Evolutionary conservation across 2,329 filamentous ascomycete species (phyloP).

Genomic region (Cucurbitaria berberidis): DNA sequence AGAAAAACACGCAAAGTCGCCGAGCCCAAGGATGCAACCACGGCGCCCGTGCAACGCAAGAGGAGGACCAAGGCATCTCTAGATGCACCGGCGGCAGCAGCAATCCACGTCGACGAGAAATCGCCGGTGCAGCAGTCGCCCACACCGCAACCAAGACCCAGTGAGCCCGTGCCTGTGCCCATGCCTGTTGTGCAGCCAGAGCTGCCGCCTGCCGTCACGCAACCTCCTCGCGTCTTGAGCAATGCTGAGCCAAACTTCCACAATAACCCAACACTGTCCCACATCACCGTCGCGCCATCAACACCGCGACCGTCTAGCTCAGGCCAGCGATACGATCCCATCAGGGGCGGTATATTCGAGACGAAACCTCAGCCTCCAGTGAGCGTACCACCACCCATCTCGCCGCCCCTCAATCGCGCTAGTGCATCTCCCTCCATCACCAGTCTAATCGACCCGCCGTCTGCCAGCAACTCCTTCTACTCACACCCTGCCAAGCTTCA

Average conservation of each 20-base stretch:
- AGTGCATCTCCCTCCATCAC: constrained; percentile 91
- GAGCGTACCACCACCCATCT: constrained; percentile 54
- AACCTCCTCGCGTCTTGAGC: constrained; percentile 43
- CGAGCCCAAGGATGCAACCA: constrained; percentile 57
- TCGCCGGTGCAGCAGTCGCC: constrained; percentile 29
- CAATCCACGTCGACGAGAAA: constrained; percentile 34
- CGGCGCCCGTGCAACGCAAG: constrained; percentile 56
- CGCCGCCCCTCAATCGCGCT: constrained; percentile 69
- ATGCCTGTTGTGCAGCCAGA: constrained; percentile 34
- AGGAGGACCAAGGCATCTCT: constrained; percentile 52
- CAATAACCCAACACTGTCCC: constrained; percentile 45
- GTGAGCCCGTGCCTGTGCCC: constrained; percentile 31
- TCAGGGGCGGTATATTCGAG: constrained; percentile 67
- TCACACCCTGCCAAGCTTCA: constrained; percentile 41
- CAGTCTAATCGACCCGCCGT: constrained; percentile 79
- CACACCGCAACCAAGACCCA: constrained; percentile 38
- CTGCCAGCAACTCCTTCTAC: constrained; percentile 47
- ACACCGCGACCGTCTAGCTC: constrained; percentile 65
- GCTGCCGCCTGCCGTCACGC: constrained; percentile 32
- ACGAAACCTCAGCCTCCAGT: constrained; percentile 51
- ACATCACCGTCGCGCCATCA: constrained; percentile 54
- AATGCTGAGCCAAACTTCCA: constrained; percentile 48
- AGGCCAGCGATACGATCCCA: constrained; percentile 87
- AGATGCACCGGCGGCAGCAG: constrained; percentile 39
- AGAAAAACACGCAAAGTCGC: constrained; percentile 55